Conservation (phyloP, 306 rosid species). For the Quercus rubra region DNA sequence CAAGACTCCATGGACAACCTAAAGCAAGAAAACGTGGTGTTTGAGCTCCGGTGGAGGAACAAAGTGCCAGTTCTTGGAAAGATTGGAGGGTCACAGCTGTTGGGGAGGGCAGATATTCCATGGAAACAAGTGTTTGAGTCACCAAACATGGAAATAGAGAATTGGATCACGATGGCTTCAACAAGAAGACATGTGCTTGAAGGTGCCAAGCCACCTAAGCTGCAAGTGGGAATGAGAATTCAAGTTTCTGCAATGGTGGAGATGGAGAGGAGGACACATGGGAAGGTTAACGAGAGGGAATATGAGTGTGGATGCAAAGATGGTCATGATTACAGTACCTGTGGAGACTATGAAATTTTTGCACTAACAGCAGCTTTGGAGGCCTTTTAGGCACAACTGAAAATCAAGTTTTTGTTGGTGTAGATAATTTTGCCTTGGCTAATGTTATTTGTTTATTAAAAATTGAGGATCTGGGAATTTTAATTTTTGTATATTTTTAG, state of each 20-base stretch:
- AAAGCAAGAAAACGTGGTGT: slow-evolving; percentile 46
- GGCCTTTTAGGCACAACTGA: slow-evolving; percentile 27
- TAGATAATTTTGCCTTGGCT: no score
- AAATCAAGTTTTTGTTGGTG: no score
- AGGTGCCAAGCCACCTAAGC: slow-evolving; percentile 24
- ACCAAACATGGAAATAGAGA: slow-evolving; percentile 52
- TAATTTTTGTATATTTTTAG: no score
- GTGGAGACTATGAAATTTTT: slow-evolving; percentile 55
- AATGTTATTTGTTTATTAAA: no score
- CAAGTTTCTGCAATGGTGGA: slow-evolving; percentile 12
- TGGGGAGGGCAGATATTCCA: slow-evolving; percentile 62
- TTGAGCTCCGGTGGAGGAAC: slow-evolving; percentile 68
- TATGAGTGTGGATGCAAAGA: slow-evolving; percentile 59
- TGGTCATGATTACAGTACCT: slow-evolving; percentile 27
- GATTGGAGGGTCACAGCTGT: slow-evolving; percentile 53
- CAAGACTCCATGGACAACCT: slow-evolving; percentile 42
- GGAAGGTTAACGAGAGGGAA: slow-evolving; percentile 26
- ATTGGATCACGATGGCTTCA: slow-evolving; percentile 57
- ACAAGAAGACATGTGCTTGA: slow-evolving; percentile 9
- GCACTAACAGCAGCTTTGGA: slow-evolving; percentile 60
- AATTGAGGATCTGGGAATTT: no score
- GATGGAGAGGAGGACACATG: slow-evolving; percentile 18
- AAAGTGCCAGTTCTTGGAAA: slow-evolving; percentile 25
- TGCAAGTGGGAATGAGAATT: slow-evolving; percentile 52
- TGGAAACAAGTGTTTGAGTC: slow-evolving; percentile 60